Evolutionary conservation across 352 stramenopile species (phyloP).

Genomic region (Globisporangium sylvaticum): DNA sequence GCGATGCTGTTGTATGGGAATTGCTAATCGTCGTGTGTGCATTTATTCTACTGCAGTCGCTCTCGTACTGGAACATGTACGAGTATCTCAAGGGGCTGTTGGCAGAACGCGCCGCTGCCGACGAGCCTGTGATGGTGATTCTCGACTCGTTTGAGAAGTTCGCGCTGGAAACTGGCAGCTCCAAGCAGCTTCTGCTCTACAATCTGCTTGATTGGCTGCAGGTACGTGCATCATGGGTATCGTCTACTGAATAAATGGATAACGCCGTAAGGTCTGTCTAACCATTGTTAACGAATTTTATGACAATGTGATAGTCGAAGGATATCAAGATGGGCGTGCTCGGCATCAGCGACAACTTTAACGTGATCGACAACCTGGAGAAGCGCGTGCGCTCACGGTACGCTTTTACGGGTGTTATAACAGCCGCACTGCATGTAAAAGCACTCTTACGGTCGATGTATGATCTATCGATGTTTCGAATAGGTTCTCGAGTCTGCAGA

Average conservation of each 20-base stretch:
- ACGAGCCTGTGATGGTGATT: constrained; percentile 63
- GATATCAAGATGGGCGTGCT: constrained; percentile 80
- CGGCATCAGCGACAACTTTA: constrained; percentile 77
- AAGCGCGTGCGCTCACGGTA: constrained; percentile 77
- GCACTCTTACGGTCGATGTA: too few species aligned
- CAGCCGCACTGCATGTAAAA: too few species aligned
- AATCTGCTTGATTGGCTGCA: constrained; percentile 84
- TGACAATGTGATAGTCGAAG: constrained; percentile 34
- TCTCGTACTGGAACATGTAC: constrained; percentile 87
- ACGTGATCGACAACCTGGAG: constrained; percentile 77
- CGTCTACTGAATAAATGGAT: not conserved
- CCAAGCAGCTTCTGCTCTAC: constrained; percentile 82
- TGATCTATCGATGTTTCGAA: not conserved
- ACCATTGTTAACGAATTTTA: not conserved
- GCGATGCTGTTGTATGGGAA: not conserved
- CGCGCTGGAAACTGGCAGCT: constrained; percentile 45
- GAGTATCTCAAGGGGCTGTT: constrained; percentile 71
- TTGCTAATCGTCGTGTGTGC: not conserved
- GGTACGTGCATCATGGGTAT: constrained; percentile 20
- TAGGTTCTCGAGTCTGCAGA: constrained; percentile 82
- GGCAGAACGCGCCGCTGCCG: constrained; percentile 36
- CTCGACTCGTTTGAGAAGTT: constrained; percentile 80
- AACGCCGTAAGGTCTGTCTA: not conserved
- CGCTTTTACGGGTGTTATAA: too few species aligned
- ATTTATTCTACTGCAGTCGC: constrained; percentile 16